Base-by-base conservation (phyloP, 306 rosid genomes). In the Senna siamea region DNA sequence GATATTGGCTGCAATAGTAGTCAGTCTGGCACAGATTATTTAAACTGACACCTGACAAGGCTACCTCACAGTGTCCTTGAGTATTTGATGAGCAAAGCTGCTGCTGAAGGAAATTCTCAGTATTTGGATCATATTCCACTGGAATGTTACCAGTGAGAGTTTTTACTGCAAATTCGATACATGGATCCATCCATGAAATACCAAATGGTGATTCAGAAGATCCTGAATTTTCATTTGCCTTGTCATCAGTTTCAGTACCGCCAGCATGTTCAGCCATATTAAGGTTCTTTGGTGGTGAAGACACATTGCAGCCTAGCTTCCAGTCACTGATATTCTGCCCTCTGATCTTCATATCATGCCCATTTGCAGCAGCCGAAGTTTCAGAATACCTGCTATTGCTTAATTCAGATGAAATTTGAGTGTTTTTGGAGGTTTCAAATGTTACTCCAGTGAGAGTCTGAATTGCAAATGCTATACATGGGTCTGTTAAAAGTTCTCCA, bases 401-500 rank as follows among this genome's bases (percentile, higher is more conserved):
- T 5, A 76, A 59, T 17, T 55, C 68, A 0, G 72, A 65, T 22
- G 72, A 77, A 43, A 72, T 41, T 53, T 78, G 80, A 14, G 85
- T 63, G 78, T 32, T 69, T 61, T 75, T 82, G 37, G 82, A 53
- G 53, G 69, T 51, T 4, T 84, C 93, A 44, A 85, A 75, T 34
- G 84, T 72, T 67, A 18, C 62, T 60, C 88, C 96, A 4, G 93
- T 87, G 70, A 94, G 93, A 71, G 90, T 88, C 78, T 92, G 89
- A 74, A 92, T 75, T 12, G 99, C 97, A 82, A 94, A 94, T 41
- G 96, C 97, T 40, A 94, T 92, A 76, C 96, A 94, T 14, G 99
- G 99, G 59, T 94, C 99, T 7, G 86, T 72, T 78, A 92, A 76
- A 6, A 94, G 70, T 73, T 92, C 93, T 38, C 70, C 75, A 15